phyloP scores from a whole-genome alignment of 768 basidiomycete genomes.

The Pleurotus cornucopiae region DNA sequence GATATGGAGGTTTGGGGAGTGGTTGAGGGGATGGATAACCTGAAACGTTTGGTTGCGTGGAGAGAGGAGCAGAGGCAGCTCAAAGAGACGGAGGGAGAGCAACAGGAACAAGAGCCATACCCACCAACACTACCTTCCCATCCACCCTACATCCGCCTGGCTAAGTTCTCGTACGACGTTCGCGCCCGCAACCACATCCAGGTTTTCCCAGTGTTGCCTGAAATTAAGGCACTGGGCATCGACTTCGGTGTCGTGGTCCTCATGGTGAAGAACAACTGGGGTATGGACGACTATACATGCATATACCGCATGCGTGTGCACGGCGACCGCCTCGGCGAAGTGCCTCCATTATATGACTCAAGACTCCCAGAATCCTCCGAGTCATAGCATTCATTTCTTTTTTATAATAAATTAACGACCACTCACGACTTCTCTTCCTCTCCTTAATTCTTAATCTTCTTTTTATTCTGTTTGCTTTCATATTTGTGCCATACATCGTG shows the following conservation, averaged over 20 bases:
- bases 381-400: slow-evolving; percentile 4
- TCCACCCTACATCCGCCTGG: slow-evolving; percentile 58
- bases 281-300: slow-evolving; percentile 78
- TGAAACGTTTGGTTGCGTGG: slow-evolving; percentile 56
- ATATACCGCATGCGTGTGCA: slow-evolving; percentile 84
- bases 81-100: slow-evolving; percentile 27
- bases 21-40: slow-evolving; percentile 74
- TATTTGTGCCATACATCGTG: not conserved
- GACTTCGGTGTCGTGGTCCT: slow-evolving; percentile 86
- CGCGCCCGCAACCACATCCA: slow-evolving; percentile 63
- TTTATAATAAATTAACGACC: slow-evolving; percentile 1
- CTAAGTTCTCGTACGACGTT: slow-evolving; percentile 61
- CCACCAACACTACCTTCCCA: slow-evolving; percentile 43
- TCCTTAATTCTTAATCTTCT: slow-evolving; percentile 4
- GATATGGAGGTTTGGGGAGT: slow-evolving; percentile 91
- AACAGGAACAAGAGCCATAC: slow-evolving; percentile 32
- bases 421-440: slow-evolving; percentile 4
- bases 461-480: not conserved
- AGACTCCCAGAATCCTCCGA: no score
- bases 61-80: slow-evolving; percentile 36
- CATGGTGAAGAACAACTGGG: slow-evolving; percentile 84
- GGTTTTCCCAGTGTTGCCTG: slow-evolving; percentile 71
- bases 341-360: slow-evolving; percentile 28
- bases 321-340: slow-evolving; percentile 48
- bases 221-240: slow-evolving; percentile 64